Percentiles rank a stretch among this genome's conserved stretches.
phyloP scores from a whole-genome alignment of 352 stramenopile genomes.

The Phytophthora foliorum region DNA sequence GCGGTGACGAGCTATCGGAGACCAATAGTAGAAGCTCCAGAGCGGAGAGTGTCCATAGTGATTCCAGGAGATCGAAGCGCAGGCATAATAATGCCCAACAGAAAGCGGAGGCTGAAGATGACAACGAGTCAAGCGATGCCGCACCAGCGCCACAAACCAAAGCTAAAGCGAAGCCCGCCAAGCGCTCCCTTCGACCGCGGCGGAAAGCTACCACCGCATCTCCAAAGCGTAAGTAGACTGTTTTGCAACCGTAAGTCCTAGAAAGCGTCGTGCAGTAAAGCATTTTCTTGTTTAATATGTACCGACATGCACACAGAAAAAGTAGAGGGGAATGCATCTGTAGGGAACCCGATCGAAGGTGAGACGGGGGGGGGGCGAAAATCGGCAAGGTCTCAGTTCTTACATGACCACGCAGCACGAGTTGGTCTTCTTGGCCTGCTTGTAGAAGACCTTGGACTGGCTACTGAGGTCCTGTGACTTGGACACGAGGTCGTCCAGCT shows the following conservation, averaged over 20 bases:
- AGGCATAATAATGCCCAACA: constrained; percentile 37
- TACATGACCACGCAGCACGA: constrained; percentile 97
- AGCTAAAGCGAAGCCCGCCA: constrained; percentile 26
- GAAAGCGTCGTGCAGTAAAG: constrained; percentile 38
- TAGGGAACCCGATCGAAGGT: constrained; percentile 29
- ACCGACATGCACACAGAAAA: constrained; percentile 49
- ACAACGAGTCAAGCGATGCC: constrained; percentile 65
- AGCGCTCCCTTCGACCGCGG: constrained; percentile 68
- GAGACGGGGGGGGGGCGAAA: constrained; percentile 28
- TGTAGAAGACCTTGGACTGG: constrained; percentile 99
- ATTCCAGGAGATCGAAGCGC: constrained; percentile 26
- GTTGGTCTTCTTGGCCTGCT: constrained; percentile 99
- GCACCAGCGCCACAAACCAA: constrained; percentile 38
- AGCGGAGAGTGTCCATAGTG: constrained; percentile 38
- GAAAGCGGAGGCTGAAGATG: constrained; percentile 50
- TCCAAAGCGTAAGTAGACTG: constrained; percentile 47
- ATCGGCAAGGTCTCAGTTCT: constrained; percentile 32
- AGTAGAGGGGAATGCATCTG: constrained; percentile 37
- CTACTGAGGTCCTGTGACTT: constrained; percentile 98
- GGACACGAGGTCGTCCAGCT: constrained; percentile 99
- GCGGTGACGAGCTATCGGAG: constrained; percentile 36
- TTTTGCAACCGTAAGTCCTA: constrained; percentile 28
- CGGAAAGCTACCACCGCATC: constrained; percentile 54
- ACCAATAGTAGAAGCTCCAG: constrained; percentile 40
- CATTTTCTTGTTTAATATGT: constrained; percentile 52